These are phyloP conservation scores for Daldinia loculata DNA, from an alignment of 495 filamentous ascomycete species.

Conservation along the genomic window DNA sequence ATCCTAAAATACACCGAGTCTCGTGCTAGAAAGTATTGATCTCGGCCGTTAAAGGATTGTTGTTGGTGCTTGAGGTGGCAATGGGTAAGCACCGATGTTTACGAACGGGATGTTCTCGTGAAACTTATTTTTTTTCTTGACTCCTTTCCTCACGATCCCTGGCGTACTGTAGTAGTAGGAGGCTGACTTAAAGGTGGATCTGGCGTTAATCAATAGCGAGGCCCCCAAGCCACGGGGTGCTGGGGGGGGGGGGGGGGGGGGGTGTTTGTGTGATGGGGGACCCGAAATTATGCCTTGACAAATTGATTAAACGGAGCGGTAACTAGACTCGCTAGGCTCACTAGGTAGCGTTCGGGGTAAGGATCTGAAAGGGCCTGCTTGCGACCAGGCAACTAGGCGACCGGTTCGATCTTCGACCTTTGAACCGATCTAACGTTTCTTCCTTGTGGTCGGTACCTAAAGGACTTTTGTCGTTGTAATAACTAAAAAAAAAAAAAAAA, in stretches of 20 bases:
- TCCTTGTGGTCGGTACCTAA: background rate
- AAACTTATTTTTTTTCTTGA: slow-evolving; percentile 34
- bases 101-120: slow-evolving; percentile 14
- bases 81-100: slow-evolving; percentile 25
- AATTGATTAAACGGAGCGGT: slow-evolving; percentile 17
- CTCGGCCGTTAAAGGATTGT: slow-evolving; percentile 1
- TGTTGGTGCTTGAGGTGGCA: slow-evolving; percentile 13
- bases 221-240: slow-evolving; percentile 16
- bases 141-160: slow-evolving; percentile 41
- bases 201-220: slow-evolving; percentile 21
- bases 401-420: background rate
- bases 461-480: background rate
- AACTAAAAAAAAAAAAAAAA: no score
- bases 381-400: background rate
- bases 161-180: slow-evolving; percentile 18
- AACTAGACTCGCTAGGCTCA: background rate
- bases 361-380: slow-evolving; percentile 1
- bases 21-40: background rate
- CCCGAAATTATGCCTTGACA: slow-evolving; percentile 35
- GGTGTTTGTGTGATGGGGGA: background rate
- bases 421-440: background rate
- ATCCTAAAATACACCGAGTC: slow-evolving; percentile 6
- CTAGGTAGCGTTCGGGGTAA: slow-evolving; percentile 5
- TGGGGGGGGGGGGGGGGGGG: no score
- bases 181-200: slow-evolving; percentile 35